These are phyloP conservation scores for Huntiella abstrusa DNA, from an alignment of 2,329 filamentous ascomycete genomes.

Conservation along the genomic window DNA sequence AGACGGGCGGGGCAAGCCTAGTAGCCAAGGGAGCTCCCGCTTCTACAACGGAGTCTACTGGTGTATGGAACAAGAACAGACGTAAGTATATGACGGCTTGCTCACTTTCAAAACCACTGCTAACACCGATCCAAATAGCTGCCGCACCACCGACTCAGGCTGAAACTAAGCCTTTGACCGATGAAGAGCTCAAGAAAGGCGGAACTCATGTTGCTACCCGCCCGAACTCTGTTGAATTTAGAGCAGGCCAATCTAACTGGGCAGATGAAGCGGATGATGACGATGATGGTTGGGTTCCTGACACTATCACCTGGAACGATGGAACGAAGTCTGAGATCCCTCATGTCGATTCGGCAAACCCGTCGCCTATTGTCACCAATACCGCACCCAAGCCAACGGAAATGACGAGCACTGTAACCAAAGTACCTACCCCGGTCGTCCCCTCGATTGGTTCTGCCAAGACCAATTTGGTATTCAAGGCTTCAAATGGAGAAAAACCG, in stretches of 20 bases:
- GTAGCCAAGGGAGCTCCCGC: constrained; percentile 37
- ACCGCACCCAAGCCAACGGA: constrained; percentile 20
- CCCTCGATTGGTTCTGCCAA: neutral
- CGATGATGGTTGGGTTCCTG: constrained; percentile 61
- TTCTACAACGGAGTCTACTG: constrained; percentile 51
- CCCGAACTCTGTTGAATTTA: constrained; percentile 53
- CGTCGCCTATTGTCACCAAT: constrained; percentile 16
- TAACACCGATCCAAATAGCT: constrained; percentile 21
- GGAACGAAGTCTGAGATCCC: constrained; percentile 65
- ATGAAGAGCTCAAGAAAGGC: constrained; percentile 73
- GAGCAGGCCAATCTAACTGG: constrained; percentile 59
- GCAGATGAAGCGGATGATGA: constrained; percentile 80
- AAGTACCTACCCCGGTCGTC: neutral
- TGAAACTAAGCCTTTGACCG: constrained; percentile 65
- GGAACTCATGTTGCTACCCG: constrained; percentile 72
- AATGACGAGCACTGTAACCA: neutral
- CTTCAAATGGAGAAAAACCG: constrained; percentile 42
- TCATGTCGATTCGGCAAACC: constrained; percentile 26
- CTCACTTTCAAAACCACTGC: neutral
- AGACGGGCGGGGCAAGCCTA: constrained; percentile 43
- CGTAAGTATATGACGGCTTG: constrained; percentile 32
- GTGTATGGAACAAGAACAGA: constrained; percentile 79
- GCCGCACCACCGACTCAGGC: constrained; percentile 26
- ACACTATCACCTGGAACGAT: constrained; percentile 75
- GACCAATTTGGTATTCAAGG: constrained; percentile 42